phyloP scores from a whole-genome alignment of 2,329 filamentous ascomycete genomes.

The Rutstroemia sp. region DNA sequence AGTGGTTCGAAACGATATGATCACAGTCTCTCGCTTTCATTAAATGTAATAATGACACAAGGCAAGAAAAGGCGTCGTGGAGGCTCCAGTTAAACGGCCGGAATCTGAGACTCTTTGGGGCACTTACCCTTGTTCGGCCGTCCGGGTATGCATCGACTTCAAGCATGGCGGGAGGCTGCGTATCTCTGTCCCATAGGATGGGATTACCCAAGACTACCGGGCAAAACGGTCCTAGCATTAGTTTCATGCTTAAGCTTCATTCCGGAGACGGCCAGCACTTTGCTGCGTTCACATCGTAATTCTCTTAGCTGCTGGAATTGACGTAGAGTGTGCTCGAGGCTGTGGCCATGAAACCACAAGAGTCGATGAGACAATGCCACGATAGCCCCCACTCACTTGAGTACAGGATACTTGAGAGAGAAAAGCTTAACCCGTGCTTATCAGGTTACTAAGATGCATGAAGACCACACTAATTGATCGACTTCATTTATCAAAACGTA shows the following conservation, averaged over 20 bases:
- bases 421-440: slow-evolving; percentile 5
- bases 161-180: slow-evolving; percentile 12
- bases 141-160: slow-evolving; percentile 10
- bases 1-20: background rate
- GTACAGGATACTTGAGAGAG: background rate
- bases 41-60: background rate
- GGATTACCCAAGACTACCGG: background rate
- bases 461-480: background rate
- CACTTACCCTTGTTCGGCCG: slow-evolving; percentile 10
- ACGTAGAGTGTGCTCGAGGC: slow-evolving; percentile 7
- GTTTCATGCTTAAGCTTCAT: background rate
- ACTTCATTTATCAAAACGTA: background rate
- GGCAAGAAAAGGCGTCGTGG: background rate
- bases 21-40: background rate
- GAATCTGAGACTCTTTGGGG: slow-evolving; percentile 12
- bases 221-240: slow-evolving; percentile 7
- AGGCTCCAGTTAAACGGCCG: slow-evolving; percentile 14
- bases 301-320: slow-evolving; percentile 3
- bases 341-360: slow-evolving; percentile 14
- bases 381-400: slow-evolving; percentile 4
- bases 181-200: slow-evolving; percentile 2
- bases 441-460: background rate
- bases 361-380: slow-evolving; percentile 1
- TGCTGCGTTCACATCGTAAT: too few species aligned
- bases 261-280: background rate